Evolutionary conservation across 116 monocot species (phyloP).

Genomic region (Dioscorea cayenensis): DNA sequence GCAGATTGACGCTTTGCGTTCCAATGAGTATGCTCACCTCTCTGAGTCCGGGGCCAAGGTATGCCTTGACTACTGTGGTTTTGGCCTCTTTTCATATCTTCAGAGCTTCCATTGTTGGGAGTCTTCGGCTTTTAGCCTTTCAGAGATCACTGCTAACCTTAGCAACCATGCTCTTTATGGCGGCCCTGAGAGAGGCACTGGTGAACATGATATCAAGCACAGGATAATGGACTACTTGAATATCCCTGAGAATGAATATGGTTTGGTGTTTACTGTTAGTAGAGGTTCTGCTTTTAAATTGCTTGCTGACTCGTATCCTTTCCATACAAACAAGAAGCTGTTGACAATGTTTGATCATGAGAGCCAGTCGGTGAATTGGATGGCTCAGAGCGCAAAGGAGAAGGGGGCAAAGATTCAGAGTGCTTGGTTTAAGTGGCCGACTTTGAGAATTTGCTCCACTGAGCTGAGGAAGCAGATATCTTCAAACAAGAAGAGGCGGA

Average conservation of each 20-base stretch:
- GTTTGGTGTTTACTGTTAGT: slow-evolving; percentile 82
- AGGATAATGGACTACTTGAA: slow-evolving; percentile 95
- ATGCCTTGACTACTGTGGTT: slow-evolving; percentile 98
- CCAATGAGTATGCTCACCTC: slow-evolving; percentile 73
- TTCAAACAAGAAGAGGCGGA: slow-evolving; percentile 62
- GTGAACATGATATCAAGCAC: slow-evolving; percentile 70
- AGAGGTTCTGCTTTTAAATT: slow-evolving; percentile 81
- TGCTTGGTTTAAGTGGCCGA: slow-evolving; percentile 91
- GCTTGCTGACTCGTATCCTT: slow-evolving; percentile 86
- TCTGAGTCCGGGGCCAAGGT: slow-evolving; percentile 55
- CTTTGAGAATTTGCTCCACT: slow-evolving; percentile 57
- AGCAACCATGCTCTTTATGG: slow-evolving; percentile 87
- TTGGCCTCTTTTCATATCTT: slow-evolving; percentile 85
- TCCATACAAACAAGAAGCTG: slow-evolving; percentile 83
- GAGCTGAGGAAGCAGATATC: slow-evolving; percentile 81
- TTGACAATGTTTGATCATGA: slow-evolving; percentile 99
- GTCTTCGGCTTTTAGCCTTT: slow-evolving; percentile 58
- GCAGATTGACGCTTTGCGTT: slow-evolving; percentile 55
- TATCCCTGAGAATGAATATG: slow-evolving; percentile 85
- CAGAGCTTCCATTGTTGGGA: slow-evolving; percentile 66
- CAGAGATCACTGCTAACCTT: slow-evolving; percentile 87
- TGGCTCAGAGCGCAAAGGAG: slow-evolving; percentile 76
- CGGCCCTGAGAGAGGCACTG: slow-evolving; percentile 75
- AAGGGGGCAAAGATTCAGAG: slow-evolving; percentile 69
- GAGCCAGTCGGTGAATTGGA: slow-evolving; percentile 87